Evolutionary conservation across 1,139 yeast genomes (phyloP), one percentile per base, ranked within the genome.

Genomic region (Kurtzmaniella quercitrusa): DNA sequence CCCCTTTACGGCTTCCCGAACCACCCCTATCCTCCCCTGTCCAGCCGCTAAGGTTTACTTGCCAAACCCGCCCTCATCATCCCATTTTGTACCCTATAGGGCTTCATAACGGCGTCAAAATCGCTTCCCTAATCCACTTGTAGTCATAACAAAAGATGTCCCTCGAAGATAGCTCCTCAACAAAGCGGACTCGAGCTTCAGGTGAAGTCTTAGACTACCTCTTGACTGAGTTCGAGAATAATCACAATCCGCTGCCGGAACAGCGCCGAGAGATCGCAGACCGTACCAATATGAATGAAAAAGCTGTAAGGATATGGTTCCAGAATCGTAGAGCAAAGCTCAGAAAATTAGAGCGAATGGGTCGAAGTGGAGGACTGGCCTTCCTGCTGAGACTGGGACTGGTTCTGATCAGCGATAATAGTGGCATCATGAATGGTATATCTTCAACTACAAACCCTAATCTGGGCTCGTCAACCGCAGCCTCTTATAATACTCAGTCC

Each of bases 271-370:
- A 74, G 37, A 84, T 91, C 39, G 83, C 95, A 39, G 78, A 75
- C 6, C 74, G 74, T 47, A 88, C 95, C 2, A 87, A 86, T 38
- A 86, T 91, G 93, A 81, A 93, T 7, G 96, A 89, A 55, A 78
- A 95, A 50, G 89, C 95, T 4, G 96, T 91, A 2, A 76, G 96
- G 45, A 89, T 91, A 40, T 91, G 98, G 98, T 91, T 91, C 58
- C 98, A 91, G 60, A 91, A 91, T 59, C 71, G 94, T 52, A 67
- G 97, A 47, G 96, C 96, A 16, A 88, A 88, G 57, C 74, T 80
- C 40, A 74, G 91, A 56, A 82, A 78, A 55, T 57, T 73, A 50
- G 83, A 78, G 51, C 66, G 82, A 42, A 58, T 74, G 59, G 70
- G 66, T 18, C 54, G 57, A 41, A 49, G 45, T 32, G 51, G 18